A percentile compares a stretch with the other conserved stretches of the same genome.
These are phyloP conservation scores for Lolium rigidum DNA, from an alignment of 176 grass and related monocot species.

Conservation along the genomic window DNA sequence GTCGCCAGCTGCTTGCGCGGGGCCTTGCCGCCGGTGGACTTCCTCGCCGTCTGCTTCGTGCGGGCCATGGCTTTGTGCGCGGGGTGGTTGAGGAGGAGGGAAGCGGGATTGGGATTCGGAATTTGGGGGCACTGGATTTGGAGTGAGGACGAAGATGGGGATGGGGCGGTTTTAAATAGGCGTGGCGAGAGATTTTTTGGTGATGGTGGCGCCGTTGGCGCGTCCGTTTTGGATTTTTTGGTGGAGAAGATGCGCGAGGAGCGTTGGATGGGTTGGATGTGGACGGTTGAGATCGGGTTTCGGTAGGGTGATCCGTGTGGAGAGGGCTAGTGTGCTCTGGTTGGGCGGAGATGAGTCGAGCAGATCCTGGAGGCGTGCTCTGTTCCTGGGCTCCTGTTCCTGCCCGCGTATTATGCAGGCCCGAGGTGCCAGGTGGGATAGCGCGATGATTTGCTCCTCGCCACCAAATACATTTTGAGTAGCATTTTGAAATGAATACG, in stretches of 20 bases:
- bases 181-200: too few species aligned
- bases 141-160: neutral
- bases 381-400: too few species aligned
- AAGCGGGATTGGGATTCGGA: too few species aligned
- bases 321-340: neutral
- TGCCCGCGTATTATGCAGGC: too few species aligned
- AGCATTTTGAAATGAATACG: too few species aligned
- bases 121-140: neutral
- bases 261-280: conserved; percentile 24
- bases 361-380: too few species aligned
- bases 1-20: conserved; percentile 68
- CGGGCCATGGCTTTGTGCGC: conserved; percentile 29
- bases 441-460: too few species aligned
- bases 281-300: neutral
- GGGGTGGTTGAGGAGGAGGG: neutral
- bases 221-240: neutral
- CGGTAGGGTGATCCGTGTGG: conserved; percentile 30
- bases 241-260: neutral
- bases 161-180: conserved; percentile 6
- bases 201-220: too few species aligned
- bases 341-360: neutral
- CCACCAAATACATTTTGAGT: too few species aligned
- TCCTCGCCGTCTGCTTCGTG: conserved; percentile 67
- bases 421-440: too few species aligned
- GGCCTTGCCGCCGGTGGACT: conserved; percentile 67